phyloP scores from a whole-genome alignment of 805 yeast species.

The Priceomyces melissophilus region DNA sequence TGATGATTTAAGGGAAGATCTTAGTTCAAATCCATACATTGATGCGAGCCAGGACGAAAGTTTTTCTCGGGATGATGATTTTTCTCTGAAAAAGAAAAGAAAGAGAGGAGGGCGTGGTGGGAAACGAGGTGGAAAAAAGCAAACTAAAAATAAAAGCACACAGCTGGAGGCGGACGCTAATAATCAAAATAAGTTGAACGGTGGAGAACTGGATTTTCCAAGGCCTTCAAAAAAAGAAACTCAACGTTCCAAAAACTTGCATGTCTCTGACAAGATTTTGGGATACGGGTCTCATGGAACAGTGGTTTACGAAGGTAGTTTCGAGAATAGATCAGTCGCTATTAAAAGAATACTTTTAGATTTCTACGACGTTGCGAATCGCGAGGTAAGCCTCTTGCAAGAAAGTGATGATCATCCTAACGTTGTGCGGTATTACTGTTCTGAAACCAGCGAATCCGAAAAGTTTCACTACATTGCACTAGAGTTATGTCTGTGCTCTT shows the following conservation, averaged over 20 bases:
- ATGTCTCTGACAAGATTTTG: slow-evolving; percentile 68
- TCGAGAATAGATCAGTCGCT: slow-evolving; percentile 92
- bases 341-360: slow-evolving; percentile 91
- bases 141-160: slow-evolving; percentile 7
- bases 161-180: slow-evolving; percentile 9
- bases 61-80: slow-evolving; percentile 10
- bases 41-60: background rate
- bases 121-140: slow-evolving; percentile 45
- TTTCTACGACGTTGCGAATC: slow-evolving; percentile 90
- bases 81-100: slow-evolving; percentile 49
- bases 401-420: slow-evolving; percentile 97
- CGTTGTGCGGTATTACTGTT: slow-evolving; percentile 88
- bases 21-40: no score
- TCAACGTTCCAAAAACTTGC: slow-evolving; percentile 48
- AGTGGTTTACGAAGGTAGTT: slow-evolving; percentile 84
- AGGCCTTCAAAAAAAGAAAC: slow-evolving; percentile 25
- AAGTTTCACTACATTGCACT: slow-evolving; percentile 88
- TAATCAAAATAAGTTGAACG: slow-evolving; percentile 8
- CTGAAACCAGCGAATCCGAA: slow-evolving; percentile 71
- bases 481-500: slow-evolving; percentile 83
- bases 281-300: slow-evolving; percentile 98
- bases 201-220: slow-evolving; percentile 19
- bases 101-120: slow-evolving; percentile 90
- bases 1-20: no score
- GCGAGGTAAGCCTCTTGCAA: slow-evolving; percentile 80